Percentiles rank a stretch among this genome's conserved stretches.
Conservation (phyloP, 2,329 filamentous ascomycete species). For the Ciborinia camelliae region DNA sequence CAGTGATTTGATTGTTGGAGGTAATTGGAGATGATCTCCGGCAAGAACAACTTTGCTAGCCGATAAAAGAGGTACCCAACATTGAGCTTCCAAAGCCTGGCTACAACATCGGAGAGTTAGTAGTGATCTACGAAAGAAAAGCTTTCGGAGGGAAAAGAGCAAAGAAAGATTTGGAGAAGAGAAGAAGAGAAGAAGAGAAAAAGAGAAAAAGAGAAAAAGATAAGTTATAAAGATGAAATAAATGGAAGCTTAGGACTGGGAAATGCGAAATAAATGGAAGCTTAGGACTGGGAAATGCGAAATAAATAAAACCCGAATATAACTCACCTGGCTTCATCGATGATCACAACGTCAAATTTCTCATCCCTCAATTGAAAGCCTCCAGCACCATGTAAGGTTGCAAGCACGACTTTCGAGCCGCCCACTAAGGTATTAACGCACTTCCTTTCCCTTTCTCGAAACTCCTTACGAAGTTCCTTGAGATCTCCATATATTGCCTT, state of each 20-base stretch:
- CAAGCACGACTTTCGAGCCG: slow-evolving; percentile 81
- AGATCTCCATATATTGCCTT: slow-evolving; percentile 81
- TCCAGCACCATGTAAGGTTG: slow-evolving; percentile 89
- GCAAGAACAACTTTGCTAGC: slow-evolving; percentile 85
- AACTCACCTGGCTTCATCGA: slow-evolving; percentile 75
- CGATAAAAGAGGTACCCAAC: slow-evolving; percentile 84
- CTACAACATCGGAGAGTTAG: slow-evolving; percentile 35
- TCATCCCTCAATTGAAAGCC: slow-evolving; percentile 77
- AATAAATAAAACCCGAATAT: background rate
- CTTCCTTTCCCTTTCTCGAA: slow-evolving; percentile 74
- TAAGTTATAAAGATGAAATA: too few species aligned
- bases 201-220: background rate
- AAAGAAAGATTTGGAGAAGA: background rate
- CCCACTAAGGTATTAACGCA: slow-evolving; percentile 75
- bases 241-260: background rate
- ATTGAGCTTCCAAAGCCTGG: slow-evolving; percentile 93
- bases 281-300: background rate
- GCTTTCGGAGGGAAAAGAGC: background rate
- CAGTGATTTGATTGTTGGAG: slow-evolving; percentile 86
- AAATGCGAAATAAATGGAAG: too few species aligned
- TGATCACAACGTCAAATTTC: slow-evolving; percentile 87
- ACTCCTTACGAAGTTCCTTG: slow-evolving; percentile 83
- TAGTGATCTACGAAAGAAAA: background rate
- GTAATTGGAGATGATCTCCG: slow-evolving; percentile 90
- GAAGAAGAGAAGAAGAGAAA: too few species aligned